Evolutionary conservation across 305 asterid genomes (phyloP), one percentile per base, ranked within the genome.

Genomic region (Fraxinus albicans): DNA sequence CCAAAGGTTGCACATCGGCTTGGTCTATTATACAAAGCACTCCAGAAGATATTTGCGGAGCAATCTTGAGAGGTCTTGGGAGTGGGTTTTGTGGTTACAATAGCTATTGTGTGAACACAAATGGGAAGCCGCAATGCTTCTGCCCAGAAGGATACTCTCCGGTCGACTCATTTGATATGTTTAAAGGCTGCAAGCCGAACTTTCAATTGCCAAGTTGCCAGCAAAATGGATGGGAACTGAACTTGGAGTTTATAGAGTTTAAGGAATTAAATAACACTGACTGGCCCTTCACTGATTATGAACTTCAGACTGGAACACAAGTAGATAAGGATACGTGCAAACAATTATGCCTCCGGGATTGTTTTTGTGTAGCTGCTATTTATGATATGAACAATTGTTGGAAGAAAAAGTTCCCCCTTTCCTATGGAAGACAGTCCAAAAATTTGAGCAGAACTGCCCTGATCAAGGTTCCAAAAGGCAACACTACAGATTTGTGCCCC

Each of bases 81-180:
- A 79, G 88, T 63, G 87, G 90, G 19, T 83, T 85, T 27, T 87
- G 88, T 87, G 88, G 90, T 31, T 87, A 47, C 58, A 85, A 87
- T 36, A 85, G 87, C 82, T 85, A 83, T 34, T 87, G 90, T 55
- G 83, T 80, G 73, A 81, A 79, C 58, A 27, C 79, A 23, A 73
- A 79, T 75, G 86, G 85, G 25, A 77, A 15, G 84, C 86, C 89
- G 7, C 35, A 65, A 12, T 88, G 89, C 31, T 13, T 6, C 3
- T 88, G 88, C 74, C 87, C 85, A 0, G 82, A 80, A 19, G 84
- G 84, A 1, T 81, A 84, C 79, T 85, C 88, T 63, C 67, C 5
- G 8, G 12, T 82, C 69, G 83, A 88, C 84, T 81, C 87, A 47
- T 79, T 80, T 3, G 35, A 85, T 25, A 1, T 3, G 33, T 35